Evolutionary conservation across 2,329 filamentous ascomycete genomes (phyloP).

Genomic region (Pseudogymnoascus sp.): DNA sequence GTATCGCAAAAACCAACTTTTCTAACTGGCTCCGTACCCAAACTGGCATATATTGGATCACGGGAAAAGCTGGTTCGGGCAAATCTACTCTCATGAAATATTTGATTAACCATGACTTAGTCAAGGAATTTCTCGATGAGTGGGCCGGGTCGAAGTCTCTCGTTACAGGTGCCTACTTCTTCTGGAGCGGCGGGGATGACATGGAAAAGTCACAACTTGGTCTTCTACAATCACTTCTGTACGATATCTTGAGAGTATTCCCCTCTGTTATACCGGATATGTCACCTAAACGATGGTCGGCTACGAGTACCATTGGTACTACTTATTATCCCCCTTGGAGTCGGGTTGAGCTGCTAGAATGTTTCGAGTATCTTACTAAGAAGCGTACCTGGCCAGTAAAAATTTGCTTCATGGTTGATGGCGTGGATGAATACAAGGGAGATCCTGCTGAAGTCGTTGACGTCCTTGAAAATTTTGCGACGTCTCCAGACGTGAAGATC

Average conservation of each 20-base stretch:
- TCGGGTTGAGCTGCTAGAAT: slow-evolving; percentile 10
- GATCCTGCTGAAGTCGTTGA: not conserved
- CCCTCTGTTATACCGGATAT: not conserved
- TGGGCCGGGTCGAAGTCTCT: slow-evolving; percentile 24
- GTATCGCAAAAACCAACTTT: not conserved
- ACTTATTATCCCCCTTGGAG: not conserved
- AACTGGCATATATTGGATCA: slow-evolving; percentile 32
- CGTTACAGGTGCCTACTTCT: slow-evolving; percentile 36
- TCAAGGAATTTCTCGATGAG: slow-evolving; percentile 13
- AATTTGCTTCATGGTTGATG: slow-evolving; percentile 19
- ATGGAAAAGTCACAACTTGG: not conserved
- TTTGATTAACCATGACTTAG: slow-evolving; percentile 25
- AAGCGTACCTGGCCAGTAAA: slow-evolving; percentile 4
- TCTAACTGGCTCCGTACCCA: slow-evolving; percentile 24
- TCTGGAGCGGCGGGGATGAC: slow-evolving; percentile 37
- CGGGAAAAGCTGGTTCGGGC: slow-evolving; percentile 38
- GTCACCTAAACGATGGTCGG: not conserved
- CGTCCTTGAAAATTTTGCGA: not conserved
- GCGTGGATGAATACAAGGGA: slow-evolving; percentile 19
- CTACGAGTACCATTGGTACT: not conserved
- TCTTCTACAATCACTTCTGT: not conserved
- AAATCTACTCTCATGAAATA: slow-evolving; percentile 41
- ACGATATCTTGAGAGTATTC: not conserved
- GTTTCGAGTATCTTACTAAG: not conserved
- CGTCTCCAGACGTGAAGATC: slow-evolving; percentile 14